phyloP scores from a whole-genome alignment of 2,329 filamentous ascomycete species.

The Cladobotryum protrusum region DNA sequence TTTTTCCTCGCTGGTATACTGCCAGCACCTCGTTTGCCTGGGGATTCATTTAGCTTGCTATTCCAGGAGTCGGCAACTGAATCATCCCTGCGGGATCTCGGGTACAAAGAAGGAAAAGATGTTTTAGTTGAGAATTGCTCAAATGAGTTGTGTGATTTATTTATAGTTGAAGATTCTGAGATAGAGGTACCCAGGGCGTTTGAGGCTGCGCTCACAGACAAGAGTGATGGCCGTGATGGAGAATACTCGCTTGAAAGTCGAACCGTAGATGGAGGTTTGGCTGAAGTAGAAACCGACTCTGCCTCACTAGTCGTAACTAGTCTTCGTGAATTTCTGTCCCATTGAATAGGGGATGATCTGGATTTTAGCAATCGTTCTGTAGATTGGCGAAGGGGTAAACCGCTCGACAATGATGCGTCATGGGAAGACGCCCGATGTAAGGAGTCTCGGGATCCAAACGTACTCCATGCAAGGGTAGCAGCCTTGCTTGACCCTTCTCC shows the following conservation, averaged over 20 bases:
- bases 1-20: background rate
- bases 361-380: conserved; percentile 28
- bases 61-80: background rate
- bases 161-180: conserved; percentile 16
- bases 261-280: conserved; percentile 21
- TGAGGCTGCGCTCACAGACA: conserved; percentile 51
- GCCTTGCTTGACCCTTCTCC: conserved; percentile 56
- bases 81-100: background rate
- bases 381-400: conserved; percentile 18
- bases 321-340: conserved; percentile 51
- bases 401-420: conserved; percentile 18
- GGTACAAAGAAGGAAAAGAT: conserved; percentile 2
- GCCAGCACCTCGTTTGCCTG: conserved; percentile 1
- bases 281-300: conserved; percentile 22
- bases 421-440: conserved; percentile 19
- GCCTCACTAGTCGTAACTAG: conserved; percentile 37
- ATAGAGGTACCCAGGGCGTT: conserved; percentile 40
- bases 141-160: conserved; percentile 1
- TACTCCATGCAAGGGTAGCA: conserved; percentile 56
- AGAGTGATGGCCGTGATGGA: conserved; percentile 34
- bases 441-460: conserved; percentile 36
- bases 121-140: background rate
- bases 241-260: conserved; percentile 37
- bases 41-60: background rate
- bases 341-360: conserved; percentile 33